Percentiles rank a stretch among this genome's conserved stretches.
Evolutionary conservation across 2,329 filamentous ascomycete genomes (phyloP).

Genomic region (Colletotrichum caudatum): DNA sequence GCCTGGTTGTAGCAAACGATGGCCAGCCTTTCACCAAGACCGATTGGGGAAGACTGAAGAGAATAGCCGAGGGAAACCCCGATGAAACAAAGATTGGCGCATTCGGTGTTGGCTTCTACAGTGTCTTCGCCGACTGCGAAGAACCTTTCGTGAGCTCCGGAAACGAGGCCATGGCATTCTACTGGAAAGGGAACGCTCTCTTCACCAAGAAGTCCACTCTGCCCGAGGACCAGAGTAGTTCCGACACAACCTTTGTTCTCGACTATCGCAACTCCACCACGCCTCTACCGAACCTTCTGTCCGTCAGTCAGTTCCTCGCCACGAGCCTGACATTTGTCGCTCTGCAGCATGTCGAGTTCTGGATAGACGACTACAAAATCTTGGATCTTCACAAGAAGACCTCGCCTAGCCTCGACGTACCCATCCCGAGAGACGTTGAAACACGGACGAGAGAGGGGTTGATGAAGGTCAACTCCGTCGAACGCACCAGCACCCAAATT

Average conservation of each 20-base stretch:
- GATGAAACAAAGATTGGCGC: slow-evolving; percentile 99
- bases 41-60: slow-evolving; percentile 93
- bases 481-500: slow-evolving; percentile 89
- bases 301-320: slow-evolving; percentile 90
- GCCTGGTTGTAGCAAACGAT: slow-evolving; percentile 93
- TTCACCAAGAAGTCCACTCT: slow-evolving; percentile 90
- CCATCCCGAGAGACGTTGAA: slow-evolving; percentile 82
- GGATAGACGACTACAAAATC: slow-evolving; percentile 88
- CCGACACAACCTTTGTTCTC: slow-evolving; percentile 90
- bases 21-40: slow-evolving; percentile 88
- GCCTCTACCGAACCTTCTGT: slow-evolving; percentile 86
- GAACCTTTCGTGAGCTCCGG: slow-evolving; percentile 97
- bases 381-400: slow-evolving; percentile 85
- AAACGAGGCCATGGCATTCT: slow-evolving; percentile 94
- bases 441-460: slow-evolving; percentile 86
- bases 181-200: slow-evolving; percentile 98
- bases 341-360: slow-evolving; percentile 87
- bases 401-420: slow-evolving; percentile 79
- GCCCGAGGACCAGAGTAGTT: slow-evolving; percentile 72
- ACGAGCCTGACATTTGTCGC: slow-evolving; percentile 97
- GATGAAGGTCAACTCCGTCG: slow-evolving; percentile 87
- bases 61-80: slow-evolving; percentile 98
- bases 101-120: slow-evolving; percentile 98
- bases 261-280: slow-evolving; percentile 93
- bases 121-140: slow-evolving; percentile 97